A percentile compares a stretch with the other conserved stretches of the same genome.
Evolutionary conservation across 2,329 filamentous ascomycete species (phyloP).

Genomic region (Alternaria atra): DNA sequence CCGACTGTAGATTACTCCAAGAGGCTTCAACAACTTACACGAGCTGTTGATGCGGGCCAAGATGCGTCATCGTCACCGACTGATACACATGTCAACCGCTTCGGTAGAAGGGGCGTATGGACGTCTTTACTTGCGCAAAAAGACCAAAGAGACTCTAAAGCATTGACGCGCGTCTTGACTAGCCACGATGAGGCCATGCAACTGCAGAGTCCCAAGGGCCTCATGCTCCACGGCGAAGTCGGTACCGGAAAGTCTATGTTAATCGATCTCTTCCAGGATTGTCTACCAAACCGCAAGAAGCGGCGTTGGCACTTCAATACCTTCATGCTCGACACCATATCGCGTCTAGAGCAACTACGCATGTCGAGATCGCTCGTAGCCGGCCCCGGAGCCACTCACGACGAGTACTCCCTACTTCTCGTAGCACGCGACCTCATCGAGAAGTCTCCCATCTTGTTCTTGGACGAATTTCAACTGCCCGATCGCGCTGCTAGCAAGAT

Average conservation of each 20-base stretch:
- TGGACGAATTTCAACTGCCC: conserved; percentile 85
- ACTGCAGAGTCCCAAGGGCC: conserved; percentile 75
- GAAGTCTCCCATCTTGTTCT: conserved; percentile 77
- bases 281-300: conserved; percentile 76
- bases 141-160: conserved; percentile 64
- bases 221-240: conserved; percentile 83
- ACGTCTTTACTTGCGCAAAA: conserved; percentile 62
- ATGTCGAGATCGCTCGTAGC: conserved; percentile 40
- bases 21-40: conserved; percentile 68
- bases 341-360: conserved; percentile 73
- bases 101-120: conserved; percentile 61
- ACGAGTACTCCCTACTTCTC: conserved; percentile 75
- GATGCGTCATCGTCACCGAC: conserved; percentile 47
- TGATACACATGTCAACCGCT: conserved; percentile 24
- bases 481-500: conserved; percentile 82
- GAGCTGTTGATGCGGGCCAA: conserved; percentile 47
- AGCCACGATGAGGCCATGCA: conserved; percentile 75
- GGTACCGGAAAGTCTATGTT: conserved; percentile 87
- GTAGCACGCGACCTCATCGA: conserved; percentile 79
- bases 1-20: conserved; percentile 74
- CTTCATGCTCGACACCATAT: conserved; percentile 82
- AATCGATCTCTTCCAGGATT: conserved; percentile 81
- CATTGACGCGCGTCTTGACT: conserved; percentile 73
- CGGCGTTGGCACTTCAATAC: conserved; percentile 84
- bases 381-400: conserved; percentile 37